Evolutionary conservation across 2,329 filamentous ascomycete genomes (phyloP).

Genomic region (Pseudocercospora fuligena): DNA sequence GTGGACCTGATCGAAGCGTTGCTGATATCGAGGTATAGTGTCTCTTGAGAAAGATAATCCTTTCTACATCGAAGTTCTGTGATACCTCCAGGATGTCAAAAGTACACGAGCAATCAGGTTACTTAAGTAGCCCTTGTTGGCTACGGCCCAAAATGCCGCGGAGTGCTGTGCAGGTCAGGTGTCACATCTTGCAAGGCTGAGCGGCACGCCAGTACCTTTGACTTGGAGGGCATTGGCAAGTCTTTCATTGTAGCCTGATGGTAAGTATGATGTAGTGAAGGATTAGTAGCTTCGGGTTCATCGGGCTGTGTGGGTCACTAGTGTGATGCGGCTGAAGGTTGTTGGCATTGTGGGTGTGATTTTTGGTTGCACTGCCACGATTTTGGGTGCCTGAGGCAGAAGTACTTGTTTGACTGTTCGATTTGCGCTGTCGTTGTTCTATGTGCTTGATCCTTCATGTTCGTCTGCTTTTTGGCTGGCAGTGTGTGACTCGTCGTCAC

Average conservation of each 20-base stretch:
- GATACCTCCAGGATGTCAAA: too few species aligned
- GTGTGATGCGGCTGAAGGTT: not conserved
- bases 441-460: not conserved
- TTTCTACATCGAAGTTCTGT: too few species aligned
- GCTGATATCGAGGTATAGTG: too few species aligned
- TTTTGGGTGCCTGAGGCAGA: not conserved
- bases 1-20: too few species aligned
- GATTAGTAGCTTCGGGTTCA: not conserved
- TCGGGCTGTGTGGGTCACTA: not conserved
- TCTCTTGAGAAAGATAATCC: too few species aligned
- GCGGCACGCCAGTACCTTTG: not conserved
- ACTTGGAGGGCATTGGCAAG: not conserved
- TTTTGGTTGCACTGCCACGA: not conserved
- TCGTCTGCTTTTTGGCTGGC: not conserved
- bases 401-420: not conserved
- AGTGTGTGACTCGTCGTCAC: too few species aligned
- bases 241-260: not conserved
- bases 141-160: too few species aligned
- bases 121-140: not conserved
- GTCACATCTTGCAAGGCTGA: not conserved
- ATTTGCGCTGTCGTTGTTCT: not conserved
- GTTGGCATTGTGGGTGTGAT: not conserved
- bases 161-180: not conserved
- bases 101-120: too few species aligned
- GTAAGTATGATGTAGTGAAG: not conserved